Percentiles rank a stretch among this genome's conserved stretches.
These are phyloP conservation scores for Thalassiosira livingstoniorum DNA, from an alignment of 352 stramenopile species.

Conservation along the genomic window DNA sequence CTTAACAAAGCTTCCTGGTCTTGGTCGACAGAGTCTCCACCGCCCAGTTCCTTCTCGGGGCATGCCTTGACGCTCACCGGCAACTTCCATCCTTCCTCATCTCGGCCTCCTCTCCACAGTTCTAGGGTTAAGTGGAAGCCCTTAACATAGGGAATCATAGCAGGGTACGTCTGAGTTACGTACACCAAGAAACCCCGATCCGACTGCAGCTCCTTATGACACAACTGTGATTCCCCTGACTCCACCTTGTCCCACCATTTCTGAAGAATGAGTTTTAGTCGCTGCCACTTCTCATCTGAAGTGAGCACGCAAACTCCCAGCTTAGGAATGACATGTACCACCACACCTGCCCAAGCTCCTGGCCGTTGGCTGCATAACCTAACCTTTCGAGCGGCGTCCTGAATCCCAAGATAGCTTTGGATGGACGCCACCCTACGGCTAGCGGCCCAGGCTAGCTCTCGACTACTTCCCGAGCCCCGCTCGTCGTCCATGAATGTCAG, in stretches of 20 bases:
- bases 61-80: not conserved
- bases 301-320: not conserved
- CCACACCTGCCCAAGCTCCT: slow-evolving; percentile 53
- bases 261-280: not conserved
- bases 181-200: slow-evolving; percentile 52
- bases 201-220: slow-evolving; percentile 21
- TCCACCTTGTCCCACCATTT: not conserved
- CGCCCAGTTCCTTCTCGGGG: too few species aligned
- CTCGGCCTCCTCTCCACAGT: slow-evolving; percentile 27
- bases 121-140: slow-evolving; percentile 45
- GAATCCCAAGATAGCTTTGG: slow-evolving; percentile 42
- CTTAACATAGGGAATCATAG: slow-evolving; percentile 50
- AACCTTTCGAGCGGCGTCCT: slow-evolving; percentile 56
- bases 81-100: slow-evolving; percentile 58
- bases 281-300: slow-evolving; percentile 42
- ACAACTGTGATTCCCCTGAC: not conserved
- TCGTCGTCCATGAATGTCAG: slow-evolving; percentile 66
- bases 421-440: slow-evolving; percentile 17
- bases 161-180: slow-evolving; percentile 33
- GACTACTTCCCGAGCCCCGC: slow-evolving; percentile 7
- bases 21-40: slow-evolving; percentile 13
- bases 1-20: slow-evolving; percentile 30
- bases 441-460: slow-evolving; percentile 37
- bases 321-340: slow-evolving; percentile 8
- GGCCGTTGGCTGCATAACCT: slow-evolving; percentile 14